phyloP scores from a whole-genome alignment of 2,329 filamentous ascomycete genomes.

The Xylariaceae sp. region DNA sequence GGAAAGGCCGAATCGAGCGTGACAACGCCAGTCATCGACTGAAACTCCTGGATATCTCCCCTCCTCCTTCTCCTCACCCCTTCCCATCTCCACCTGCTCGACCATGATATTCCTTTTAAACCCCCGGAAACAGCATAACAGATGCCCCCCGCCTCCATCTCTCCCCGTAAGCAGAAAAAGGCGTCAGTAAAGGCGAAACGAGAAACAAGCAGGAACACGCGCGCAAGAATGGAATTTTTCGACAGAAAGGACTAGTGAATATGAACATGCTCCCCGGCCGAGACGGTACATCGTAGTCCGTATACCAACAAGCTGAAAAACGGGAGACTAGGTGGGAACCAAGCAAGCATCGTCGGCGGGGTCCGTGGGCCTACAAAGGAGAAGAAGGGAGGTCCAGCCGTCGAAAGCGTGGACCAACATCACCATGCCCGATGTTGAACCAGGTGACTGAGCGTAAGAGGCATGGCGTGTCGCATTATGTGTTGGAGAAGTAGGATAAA shows the following conservation, averaged over 20 bases:
- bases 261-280: conserved; percentile 26
- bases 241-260: conserved; percentile 23
- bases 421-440: conserved; percentile 1
- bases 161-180: conserved; percentile 29
- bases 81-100: conserved; percentile 4
- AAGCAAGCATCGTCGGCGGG: too few relatives aligned
- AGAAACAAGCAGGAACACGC: conserved; percentile 25
- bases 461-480: conserved; percentile 25
- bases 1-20: conserved; percentile 7
- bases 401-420: conserved; percentile 5
- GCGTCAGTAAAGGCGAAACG: conserved; percentile 26
- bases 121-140: conserved; percentile 23
- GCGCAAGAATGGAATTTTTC: conserved; percentile 22
- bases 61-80: conserved; percentile 7
- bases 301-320: conserved; percentile 11
- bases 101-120: conserved; percentile 24
- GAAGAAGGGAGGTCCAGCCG: conserved; percentile 4
- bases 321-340: neutral
- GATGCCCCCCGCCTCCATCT: conserved; percentile 31
- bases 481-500: conserved; percentile 22
- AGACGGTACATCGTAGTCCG: conserved; percentile 20
- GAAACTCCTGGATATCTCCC: neutral
- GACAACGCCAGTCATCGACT: conserved; percentile 9
- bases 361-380: conserved; percentile 5
- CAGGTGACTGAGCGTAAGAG: conserved; percentile 13